phyloP scores from a whole-genome alignment of 768 basidiomycete genomes.

The Phallus indusiatus region DNA sequence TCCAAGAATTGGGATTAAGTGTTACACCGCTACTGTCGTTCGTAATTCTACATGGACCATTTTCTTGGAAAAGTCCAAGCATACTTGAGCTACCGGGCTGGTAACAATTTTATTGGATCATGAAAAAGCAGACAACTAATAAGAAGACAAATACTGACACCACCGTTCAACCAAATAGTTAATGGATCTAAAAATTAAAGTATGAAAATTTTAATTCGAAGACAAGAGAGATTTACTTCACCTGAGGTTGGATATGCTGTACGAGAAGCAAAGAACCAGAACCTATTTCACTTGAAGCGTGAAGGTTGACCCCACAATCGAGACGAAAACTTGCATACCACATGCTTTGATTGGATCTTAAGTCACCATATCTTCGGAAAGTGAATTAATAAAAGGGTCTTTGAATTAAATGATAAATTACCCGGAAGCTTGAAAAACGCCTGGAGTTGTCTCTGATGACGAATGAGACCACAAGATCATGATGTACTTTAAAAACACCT shows the following conservation, averaged over 20 bases:
- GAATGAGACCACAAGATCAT: neutral
- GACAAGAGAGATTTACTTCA: neutral
- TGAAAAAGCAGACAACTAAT: neutral
- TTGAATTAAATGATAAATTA: neutral
- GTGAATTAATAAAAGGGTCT: neutral
- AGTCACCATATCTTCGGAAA: conserved; percentile 42
- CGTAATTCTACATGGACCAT: conserved; percentile 33
- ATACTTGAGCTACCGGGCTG: conserved; percentile 32
- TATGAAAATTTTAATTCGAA: neutral
- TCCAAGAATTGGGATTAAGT: conserved; percentile 50
- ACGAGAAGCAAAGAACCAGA: conserved; percentile 63
- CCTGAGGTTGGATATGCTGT: conserved; percentile 38
- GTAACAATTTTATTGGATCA: neutral
- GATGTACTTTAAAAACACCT: neutral
- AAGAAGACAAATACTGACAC: conserved; percentile 18
- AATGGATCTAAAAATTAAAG: conserved; percentile 35
- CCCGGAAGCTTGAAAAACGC: conserved; percentile 50
- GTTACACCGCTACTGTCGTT: conserved; percentile 41
- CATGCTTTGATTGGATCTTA: conserved; percentile 46
- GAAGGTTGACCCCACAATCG: neutral
- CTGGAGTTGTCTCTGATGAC: conserved; percentile 42
- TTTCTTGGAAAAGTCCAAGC: conserved; percentile 34
- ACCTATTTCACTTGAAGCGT: conserved; percentile 27
- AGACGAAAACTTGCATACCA: conserved; percentile 28
- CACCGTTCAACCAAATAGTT: conserved; percentile 58